Percentiles rank a stretch among this genome's conserved stretches.
Conservation (phyloP, 169 alveolate genomes). For the Amoebophrya sp. region DNA sequence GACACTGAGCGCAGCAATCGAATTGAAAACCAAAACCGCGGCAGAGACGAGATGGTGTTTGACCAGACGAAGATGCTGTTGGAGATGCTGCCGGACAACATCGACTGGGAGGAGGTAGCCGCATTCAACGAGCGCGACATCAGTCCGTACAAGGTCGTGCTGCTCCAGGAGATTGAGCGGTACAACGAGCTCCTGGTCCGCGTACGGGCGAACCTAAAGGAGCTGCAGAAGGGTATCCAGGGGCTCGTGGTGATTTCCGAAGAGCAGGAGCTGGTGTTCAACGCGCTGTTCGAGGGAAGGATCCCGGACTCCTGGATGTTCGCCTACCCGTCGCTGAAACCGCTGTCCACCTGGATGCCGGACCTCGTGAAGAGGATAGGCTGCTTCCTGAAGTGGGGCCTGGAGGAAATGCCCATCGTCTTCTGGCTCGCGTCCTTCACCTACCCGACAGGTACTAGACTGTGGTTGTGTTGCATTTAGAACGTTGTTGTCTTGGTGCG, state of each 20-base stretch:
- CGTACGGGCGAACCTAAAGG: conserved; percentile 48
- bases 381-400: conserved; percentile 66
- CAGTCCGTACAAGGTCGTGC: conserved; percentile 66
- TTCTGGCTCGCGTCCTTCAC: conserved; percentile 81
- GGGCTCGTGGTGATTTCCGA: conserved; percentile 75
- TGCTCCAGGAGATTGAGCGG: conserved; percentile 70
- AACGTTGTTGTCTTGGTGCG: no score
- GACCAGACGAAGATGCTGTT: conserved; percentile 47
- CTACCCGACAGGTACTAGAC: conserved; percentile 68
- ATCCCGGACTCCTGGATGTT: conserved; percentile 74
- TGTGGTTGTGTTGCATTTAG: no score
- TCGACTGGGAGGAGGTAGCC: conserved; percentile 58
- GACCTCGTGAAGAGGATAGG: conserved; percentile 62
- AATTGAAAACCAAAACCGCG: background rate
- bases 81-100: conserved; percentile 58
- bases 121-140: conserved; percentile 51
- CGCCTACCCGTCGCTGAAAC: conserved; percentile 49
- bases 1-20: background rate
- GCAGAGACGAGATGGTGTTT: conserved; percentile 45
- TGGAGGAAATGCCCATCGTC: conserved; percentile 47
- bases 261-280: conserved; percentile 64
- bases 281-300: conserved; percentile 54
- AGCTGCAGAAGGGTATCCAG: conserved; percentile 61
- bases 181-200: conserved; percentile 55
- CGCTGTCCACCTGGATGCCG: conserved; percentile 70